These are phyloP conservation scores for Trichoderma cornu-damae DNA, from an alignment of 2,329 filamentous ascomycete species.

Conservation along the genomic window DNA sequence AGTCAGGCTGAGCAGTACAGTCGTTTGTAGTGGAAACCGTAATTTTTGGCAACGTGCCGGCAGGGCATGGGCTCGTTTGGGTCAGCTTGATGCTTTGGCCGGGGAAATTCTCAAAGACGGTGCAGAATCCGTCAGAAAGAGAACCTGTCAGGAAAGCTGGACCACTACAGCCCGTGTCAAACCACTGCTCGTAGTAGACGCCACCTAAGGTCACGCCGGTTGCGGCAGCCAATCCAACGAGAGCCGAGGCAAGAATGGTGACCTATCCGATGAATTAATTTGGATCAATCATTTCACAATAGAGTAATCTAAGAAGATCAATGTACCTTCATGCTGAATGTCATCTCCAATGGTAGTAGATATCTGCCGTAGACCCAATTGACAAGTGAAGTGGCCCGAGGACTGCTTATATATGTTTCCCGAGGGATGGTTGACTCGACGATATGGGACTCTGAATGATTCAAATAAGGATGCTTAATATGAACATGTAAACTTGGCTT, in stretches of 20 bases:
- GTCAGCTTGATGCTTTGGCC: conserved; percentile 3
- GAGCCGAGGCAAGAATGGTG: background rate
- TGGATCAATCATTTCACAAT: background rate
- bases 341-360: background rate
- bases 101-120: background rate
- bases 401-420: background rate
- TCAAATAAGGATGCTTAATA: background rate
- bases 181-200: background rate
- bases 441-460: background rate
- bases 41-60: background rate
- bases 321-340: background rate
- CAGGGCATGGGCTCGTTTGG: conserved; percentile 1
- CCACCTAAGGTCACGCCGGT: background rate
- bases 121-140: conserved; percentile 2
- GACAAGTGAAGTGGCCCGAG: background rate
- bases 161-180: background rate
- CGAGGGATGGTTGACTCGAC: background rate
- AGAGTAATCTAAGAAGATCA: background rate
- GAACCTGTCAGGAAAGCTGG: background rate
- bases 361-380: background rate
- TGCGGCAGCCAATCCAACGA: background rate
- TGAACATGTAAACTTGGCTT: background rate
- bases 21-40: background rate
- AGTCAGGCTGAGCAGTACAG: background rate
- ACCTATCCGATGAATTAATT: background rate